These are phyloP conservation scores for Cryphonectria naterciae DNA, from an alignment of 2,329 filamentous ascomycete species.

Conservation along the genomic window DNA sequence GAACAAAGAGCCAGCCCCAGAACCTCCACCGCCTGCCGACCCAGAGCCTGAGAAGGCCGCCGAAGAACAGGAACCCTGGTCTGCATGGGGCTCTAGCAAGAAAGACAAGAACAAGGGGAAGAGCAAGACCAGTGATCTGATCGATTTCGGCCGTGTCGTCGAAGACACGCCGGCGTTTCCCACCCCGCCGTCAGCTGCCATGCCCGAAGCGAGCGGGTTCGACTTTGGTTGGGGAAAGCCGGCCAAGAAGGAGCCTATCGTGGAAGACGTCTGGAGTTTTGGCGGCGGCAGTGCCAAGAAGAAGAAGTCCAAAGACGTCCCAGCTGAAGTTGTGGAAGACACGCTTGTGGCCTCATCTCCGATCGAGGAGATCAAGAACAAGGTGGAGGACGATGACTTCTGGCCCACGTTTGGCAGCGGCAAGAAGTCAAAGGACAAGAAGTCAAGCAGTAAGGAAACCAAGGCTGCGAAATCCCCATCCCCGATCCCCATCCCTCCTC, in stretches of 20 bases:
- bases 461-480: slow-evolving; percentile 48
- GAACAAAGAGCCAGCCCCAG: slow-evolving; percentile 32
- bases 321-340: slow-evolving; percentile 49
- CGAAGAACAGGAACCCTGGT: slow-evolving; percentile 36
- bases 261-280: slow-evolving; percentile 45
- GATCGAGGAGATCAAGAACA: slow-evolving; percentile 47
- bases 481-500: slow-evolving; percentile 49
- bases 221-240: slow-evolving; percentile 39
- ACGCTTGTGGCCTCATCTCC: slow-evolving; percentile 51
- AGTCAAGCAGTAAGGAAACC: slow-evolving; percentile 40
- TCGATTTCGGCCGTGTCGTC: slow-evolving; percentile 27
- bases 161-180: slow-evolving; percentile 27
- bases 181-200: slow-evolving; percentile 11
- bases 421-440: slow-evolving; percentile 50
- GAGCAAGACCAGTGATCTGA: slow-evolving; percentile 26
- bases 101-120: slow-evolving; percentile 38
- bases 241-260: slow-evolving; percentile 44
- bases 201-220: slow-evolving; percentile 35
- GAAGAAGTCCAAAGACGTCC: slow-evolving; percentile 56
- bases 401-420: slow-evolving; percentile 50
- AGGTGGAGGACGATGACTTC: slow-evolving; percentile 38
- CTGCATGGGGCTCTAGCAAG: slow-evolving; percentile 33
- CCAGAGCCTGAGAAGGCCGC: slow-evolving; percentile 22
- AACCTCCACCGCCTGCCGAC: slow-evolving; percentile 27
- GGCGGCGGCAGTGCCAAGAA: slow-evolving; percentile 48